Evolutionary conservation across 164 flowering plant species (phyloP), one percentile per base, ranked within the genome.

Genomic region (Annona squamosa): DNA sequence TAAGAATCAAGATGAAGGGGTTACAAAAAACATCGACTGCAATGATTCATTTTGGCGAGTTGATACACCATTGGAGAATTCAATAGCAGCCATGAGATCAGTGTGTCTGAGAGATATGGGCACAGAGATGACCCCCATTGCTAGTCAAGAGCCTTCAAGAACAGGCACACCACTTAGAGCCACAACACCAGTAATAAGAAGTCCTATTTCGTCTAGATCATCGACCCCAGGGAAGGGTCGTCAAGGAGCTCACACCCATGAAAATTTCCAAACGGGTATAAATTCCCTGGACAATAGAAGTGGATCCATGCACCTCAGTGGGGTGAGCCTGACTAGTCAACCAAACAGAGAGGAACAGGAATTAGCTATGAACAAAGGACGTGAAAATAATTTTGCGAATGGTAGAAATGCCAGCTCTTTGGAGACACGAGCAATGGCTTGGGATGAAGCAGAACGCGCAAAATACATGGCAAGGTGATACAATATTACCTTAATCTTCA

Each of bases 391-490:
- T 71, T 45, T 63, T 10, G 89, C 82, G 73, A 80, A 81, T 68
- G 77, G 76, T 19, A 77, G 73, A 65, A 85, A 80, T 72, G 13
- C 79, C 71, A 87, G 75, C 80, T 80, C 90, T 57, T 71, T 94
- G 45, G 97, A 94, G 79, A 78, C 79, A 4, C 77, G 92, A 68
- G 98, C 98, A 5, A 77, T 84, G 78, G 98, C 97, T 71, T 94
- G 98, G 98, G 98, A 92, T 74, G 99, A 95, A 82, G 99, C 97
- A 0, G 97, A 92, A 66, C 90, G 97, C 2, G 97, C 98, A 48
- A 93, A 91, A 70, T 90, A 86, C 80, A 88, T 78, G 85, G 99
- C 99, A 52, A 92, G 99, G 99, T 95, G 77, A 79, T 75, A 62
- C 46, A 41, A n/a, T 70, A 18, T 1, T 70, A 18, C 68, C 64